phyloP scores from a whole-genome alignment of 163 green algal genomes.

The Dunaliella salina region DNA sequence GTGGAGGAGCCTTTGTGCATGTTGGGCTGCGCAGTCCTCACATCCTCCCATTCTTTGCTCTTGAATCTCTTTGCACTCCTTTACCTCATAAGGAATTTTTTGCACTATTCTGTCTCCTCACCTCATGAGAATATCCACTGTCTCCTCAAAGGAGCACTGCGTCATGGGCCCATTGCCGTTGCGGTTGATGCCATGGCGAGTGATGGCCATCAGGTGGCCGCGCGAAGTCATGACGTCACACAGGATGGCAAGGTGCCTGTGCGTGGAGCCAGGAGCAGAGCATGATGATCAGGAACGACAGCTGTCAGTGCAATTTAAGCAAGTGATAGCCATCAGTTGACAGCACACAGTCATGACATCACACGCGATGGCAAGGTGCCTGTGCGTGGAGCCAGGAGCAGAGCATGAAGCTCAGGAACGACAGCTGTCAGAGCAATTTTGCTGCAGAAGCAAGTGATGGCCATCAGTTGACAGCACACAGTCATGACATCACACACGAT shows the following conservation, averaged over 20 bases:
- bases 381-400: background rate
- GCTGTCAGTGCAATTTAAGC: too few species aligned
- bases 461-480: constrained; percentile 89
- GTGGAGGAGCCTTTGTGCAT: too few species aligned
- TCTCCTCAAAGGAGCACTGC: constrained; percentile 97
- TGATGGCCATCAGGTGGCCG: constrained; percentile 98
- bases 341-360: constrained; percentile 95
- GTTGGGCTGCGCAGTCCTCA: too few species aligned
- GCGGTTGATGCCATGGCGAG: constrained; percentile 97
- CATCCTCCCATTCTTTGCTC: too few species aligned
- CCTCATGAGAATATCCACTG: constrained; percentile 92
- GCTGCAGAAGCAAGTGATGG: constrained; percentile 97
- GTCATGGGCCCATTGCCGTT: constrained; percentile 86
- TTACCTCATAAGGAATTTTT: background rate
- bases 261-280: too few species aligned
- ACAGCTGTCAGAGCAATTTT: too few species aligned
- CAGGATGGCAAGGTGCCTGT: constrained; percentile 68
- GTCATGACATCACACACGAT: constrained; percentile 92
- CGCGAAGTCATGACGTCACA: constrained; percentile 92
- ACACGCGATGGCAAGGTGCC: constrained; percentile 70
- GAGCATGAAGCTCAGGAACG: too few species aligned
- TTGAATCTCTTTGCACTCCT: too few species aligned
- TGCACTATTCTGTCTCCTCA: background rate
- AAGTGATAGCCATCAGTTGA: constrained; percentile 97
- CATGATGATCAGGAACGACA: too few species aligned